Conservation (phyloP, 768 basidiomycete species). For the Megacollybia marginata region DNA sequence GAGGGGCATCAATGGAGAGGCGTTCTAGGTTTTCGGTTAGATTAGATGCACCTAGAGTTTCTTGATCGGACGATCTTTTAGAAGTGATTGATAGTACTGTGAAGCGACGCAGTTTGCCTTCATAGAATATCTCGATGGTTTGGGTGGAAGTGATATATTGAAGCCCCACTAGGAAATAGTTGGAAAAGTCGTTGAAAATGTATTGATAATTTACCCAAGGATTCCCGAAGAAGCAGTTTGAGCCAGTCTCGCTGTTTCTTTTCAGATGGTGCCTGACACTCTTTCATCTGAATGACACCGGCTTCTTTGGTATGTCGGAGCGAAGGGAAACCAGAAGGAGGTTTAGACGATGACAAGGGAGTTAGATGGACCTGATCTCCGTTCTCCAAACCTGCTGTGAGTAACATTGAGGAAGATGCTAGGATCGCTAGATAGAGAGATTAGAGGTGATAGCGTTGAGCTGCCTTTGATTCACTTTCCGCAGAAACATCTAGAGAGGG, state of each 20-base stretch:
- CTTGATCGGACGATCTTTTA: constrained; percentile 6
- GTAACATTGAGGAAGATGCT: constrained; percentile 47
- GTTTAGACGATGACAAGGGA: constrained; percentile 35
- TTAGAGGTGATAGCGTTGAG: background rate
- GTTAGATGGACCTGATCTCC: constrained; percentile 42
- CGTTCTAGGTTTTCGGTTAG: constrained; percentile 34
- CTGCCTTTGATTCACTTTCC: constrained; percentile 37
- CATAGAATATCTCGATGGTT: constrained; percentile 54
- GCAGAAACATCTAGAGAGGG: constrained; percentile 58
- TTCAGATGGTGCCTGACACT: constrained; percentile 24
- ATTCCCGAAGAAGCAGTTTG: constrained; percentile 53
- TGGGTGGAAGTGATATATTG: constrained; percentile 62
- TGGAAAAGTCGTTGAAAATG: constrained; percentile 2
- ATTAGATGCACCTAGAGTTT: constrained; percentile 14
- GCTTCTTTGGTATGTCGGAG: constrained; percentile 45
- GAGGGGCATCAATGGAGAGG: constrained; percentile 33
- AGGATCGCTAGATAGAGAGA: constrained; percentile 36
- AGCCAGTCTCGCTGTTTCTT: constrained; percentile 60
- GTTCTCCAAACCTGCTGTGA: constrained; percentile 52
- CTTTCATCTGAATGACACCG: constrained; percentile 42
- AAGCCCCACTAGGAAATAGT: constrained; percentile 48
- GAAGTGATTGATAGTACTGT: constrained; percentile 39
- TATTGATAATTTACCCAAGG: constrained; percentile 43
- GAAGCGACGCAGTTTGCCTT: constrained; percentile 53
- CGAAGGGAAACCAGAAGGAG: constrained; percentile 40